These are phyloP conservation scores for Pseudogymnoascus sp. DNA, from an alignment of 2,329 filamentous ascomycete genomes.

Conservation along the genomic window DNA sequence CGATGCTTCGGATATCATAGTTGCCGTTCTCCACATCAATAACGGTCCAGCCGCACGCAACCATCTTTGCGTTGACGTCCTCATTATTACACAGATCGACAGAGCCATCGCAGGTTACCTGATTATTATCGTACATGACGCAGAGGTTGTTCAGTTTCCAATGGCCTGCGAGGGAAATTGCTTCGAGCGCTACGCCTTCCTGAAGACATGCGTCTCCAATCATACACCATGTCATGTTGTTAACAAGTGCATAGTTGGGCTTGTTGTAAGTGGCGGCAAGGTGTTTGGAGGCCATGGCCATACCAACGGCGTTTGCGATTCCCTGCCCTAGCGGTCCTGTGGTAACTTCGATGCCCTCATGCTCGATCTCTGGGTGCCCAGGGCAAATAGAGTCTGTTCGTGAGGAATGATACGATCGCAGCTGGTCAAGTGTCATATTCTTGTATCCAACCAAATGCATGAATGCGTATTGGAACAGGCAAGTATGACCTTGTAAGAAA, in stretches of 20 bases:
- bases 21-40: slow-evolving; percentile 40
- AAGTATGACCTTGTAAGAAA: slow-evolving; percentile 33
- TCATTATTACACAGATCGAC: slow-evolving; percentile 41
- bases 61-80: slow-evolving; percentile 44
- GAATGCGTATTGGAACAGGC: slow-evolving; percentile 39
- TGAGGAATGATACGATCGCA: slow-evolving; percentile 39
- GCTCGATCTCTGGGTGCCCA: slow-evolving; percentile 43
- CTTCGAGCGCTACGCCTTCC: slow-evolving; percentile 43
- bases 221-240: slow-evolving; percentile 43
- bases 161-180: slow-evolving; percentile 42
- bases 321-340: background rate
- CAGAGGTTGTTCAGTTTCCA: slow-evolving; percentile 41
- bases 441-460: slow-evolving; percentile 40
- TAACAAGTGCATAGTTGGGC: slow-evolving; percentile 36
- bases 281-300: slow-evolving; percentile 44
- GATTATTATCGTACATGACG: slow-evolving; percentile 46
- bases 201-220: slow-evolving; percentile 43
- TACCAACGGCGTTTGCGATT: background rate
- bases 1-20: slow-evolving; percentile 37
- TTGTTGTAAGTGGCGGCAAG: slow-evolving; percentile 40
- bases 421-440: slow-evolving; percentile 40
- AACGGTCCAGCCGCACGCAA: slow-evolving; percentile 41
- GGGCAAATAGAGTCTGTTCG: slow-evolving; percentile 36
- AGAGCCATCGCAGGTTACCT: slow-evolving; percentile 43
- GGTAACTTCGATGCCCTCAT: slow-evolving; percentile 33